Percentiles rank a stretch among this genome's conserved stretches.
Evolutionary conservation across 208 protist species (phyloP).

Genomic region (Crithidia fasciculata): DNA sequence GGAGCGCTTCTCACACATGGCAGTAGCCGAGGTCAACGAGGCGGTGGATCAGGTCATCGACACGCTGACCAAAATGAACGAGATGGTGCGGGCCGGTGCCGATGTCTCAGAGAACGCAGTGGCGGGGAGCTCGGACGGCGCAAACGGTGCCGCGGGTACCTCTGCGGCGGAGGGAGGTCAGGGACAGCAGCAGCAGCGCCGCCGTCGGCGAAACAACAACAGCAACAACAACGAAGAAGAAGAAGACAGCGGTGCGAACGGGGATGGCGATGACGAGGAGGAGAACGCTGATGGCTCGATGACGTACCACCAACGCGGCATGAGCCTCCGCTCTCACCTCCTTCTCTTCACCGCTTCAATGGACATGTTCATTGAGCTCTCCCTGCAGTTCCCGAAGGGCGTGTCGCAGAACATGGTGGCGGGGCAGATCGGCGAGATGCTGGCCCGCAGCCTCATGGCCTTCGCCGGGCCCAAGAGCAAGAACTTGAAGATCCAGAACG

Average conservation of each 20-base stretch:
- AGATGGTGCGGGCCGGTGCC: slow-evolving; percentile 64
- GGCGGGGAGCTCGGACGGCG: slow-evolving; percentile 14
- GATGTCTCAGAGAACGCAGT: slow-evolving; percentile 66
- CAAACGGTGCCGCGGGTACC: background rate
- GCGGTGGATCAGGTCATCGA: slow-evolving; percentile 86
- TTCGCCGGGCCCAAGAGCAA: slow-evolving; percentile 83
- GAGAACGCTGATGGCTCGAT: slow-evolving; percentile 44
- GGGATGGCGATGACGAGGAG: slow-evolving; percentile 47
- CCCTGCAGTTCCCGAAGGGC: slow-evolving; percentile 73
- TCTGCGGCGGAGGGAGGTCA: background rate
- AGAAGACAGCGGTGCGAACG: slow-evolving; percentile 14
- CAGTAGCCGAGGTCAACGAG: slow-evolving; percentile 85
- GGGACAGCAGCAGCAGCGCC: background rate
- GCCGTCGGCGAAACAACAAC: background rate
- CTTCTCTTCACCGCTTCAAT: slow-evolving; percentile 81
- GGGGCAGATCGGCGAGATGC: slow-evolving; percentile 88
- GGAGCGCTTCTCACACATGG: slow-evolving; percentile 92
- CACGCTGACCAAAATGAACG: slow-evolving; percentile 83
- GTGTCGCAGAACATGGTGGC: slow-evolving; percentile 91
- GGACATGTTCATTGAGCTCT: slow-evolving; percentile 88
- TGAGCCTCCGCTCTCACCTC: slow-evolving; percentile 65
- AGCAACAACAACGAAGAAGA: slow-evolving; percentile 8
- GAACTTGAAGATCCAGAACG: slow-evolving; percentile 82
- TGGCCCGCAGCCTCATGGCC: slow-evolving; percentile 78
- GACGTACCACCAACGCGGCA: slow-evolving; percentile 86